Base-by-base conservation (phyloP, 257 asterid genomes). In the Verbena officinalis region DNA sequence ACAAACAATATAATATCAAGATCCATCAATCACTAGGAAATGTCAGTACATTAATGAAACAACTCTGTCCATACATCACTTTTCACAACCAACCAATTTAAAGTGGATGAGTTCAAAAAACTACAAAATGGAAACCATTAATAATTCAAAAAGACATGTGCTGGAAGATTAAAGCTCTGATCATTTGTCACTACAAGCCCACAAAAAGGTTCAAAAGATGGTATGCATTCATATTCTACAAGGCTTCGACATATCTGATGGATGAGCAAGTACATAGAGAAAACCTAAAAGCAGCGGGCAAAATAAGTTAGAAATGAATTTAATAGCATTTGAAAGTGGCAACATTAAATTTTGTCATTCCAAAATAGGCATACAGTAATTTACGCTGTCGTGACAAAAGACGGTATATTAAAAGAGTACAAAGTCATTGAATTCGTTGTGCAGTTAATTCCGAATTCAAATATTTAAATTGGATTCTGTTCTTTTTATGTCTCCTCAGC, bases 1-100 rank as follows among this genome's bases (percentile, higher is more conserved):
- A 38, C 57, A 67, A 56, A 62, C 10, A 61, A 20, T 48, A 40
- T 34, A 39, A 48, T n/a, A 58, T 40, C 12, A 38, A 39, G 23
- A 45, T 55, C 60, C 68, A 67, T 39, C 45, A 59, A 24, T 49
- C 30, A 8, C 34, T 23, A 54, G 46, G 70, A 15, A 52, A 49
- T 19, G 13, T 50, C 34, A 50, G 31, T 23, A 21, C 11, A 13
- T 45, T 60, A 49, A 54, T 20, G 36, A 22, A 57, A 54, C 33
- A 15, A 54, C 38, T 51, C 46, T 9, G 23, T 64, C 5, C 14
- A 40, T n/a, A 31, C 30, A 22, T 3, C 34, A 15, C 3, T 1
- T 14, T 19, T 22, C 31, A 48, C 59, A 52, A 69, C 17, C 21
- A 33, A n/a, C 56, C 48, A 52, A 44, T 59, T 49, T 55, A 71